phyloP scores from a whole-genome alignment of 257 asterid species.

The Plantago elongata region DNA sequence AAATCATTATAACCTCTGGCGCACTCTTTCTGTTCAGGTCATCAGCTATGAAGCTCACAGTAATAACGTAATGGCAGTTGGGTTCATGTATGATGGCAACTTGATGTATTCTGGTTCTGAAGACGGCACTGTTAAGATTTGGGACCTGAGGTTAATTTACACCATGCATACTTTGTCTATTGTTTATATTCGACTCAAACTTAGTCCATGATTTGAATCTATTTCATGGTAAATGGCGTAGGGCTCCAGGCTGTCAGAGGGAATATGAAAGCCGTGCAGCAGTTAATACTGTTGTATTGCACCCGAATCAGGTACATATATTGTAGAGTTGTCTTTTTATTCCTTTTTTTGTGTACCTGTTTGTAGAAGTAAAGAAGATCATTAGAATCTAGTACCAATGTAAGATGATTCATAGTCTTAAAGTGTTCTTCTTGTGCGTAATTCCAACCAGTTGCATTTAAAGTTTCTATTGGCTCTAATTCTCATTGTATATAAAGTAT shows the following conservation, averaged over 20 bases:
- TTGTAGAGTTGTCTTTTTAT: too few relatives aligned
- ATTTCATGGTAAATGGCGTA: slow-evolving; percentile 30
- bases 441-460: too few relatives aligned
- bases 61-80: slow-evolving; percentile 95
- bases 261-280: slow-evolving; percentile 99
- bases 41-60: slow-evolving; percentile 97
- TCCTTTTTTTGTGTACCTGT: too few relatives aligned
- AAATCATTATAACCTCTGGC: neutral
- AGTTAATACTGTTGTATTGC: slow-evolving; percentile 93
- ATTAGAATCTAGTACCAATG: too few relatives aligned
- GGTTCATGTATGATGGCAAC: slow-evolving; percentile 93
- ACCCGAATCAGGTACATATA: slow-evolving; percentile 75
- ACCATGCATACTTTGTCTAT: neutral
- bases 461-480: too few relatives aligned
- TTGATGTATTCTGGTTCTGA: slow-evolving; percentile 99
- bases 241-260: slow-evolving; percentile 98
- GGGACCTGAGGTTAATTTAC: slow-evolving; percentile 73
- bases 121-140: slow-evolving; percentile 96
- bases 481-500: too few relatives aligned
- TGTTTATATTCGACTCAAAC: slow-evolving; percentile 9
- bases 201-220: slow-evolving; percentile 7
- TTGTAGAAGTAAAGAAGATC: too few relatives aligned
- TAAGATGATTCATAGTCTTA: too few relatives aligned
- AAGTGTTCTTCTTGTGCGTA: too few relatives aligned
- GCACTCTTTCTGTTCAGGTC: slow-evolving; percentile 41